Evolutionary conservation across 352 stramenopile genomes (phyloP).

Genomic region (Peronospora tabacina): DNA sequence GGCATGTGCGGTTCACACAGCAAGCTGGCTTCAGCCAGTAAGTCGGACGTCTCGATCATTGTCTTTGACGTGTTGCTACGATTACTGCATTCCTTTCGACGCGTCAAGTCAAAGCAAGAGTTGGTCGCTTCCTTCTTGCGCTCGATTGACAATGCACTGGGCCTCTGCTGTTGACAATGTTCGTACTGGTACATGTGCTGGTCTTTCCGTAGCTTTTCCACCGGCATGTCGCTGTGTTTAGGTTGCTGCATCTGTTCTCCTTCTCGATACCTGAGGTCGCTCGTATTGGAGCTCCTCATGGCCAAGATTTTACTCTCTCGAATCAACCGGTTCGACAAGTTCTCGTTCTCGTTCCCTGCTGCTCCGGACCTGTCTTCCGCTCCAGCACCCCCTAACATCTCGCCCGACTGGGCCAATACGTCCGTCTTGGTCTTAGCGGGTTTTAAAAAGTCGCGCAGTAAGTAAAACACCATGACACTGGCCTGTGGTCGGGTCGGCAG

Average conservation of each 20-base stretch:
- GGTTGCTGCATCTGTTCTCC: slow-evolving; percentile 17
- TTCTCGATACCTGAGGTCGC: slow-evolving; percentile 8
- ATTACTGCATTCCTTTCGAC: background rate
- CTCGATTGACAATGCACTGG: slow-evolving; percentile 2
- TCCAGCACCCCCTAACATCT: slow-evolving; percentile 10
- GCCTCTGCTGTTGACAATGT: slow-evolving; percentile 5
- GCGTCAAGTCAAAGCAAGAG: background rate
- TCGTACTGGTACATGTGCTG: slow-evolving; percentile 11
- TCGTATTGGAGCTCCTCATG: slow-evolving; percentile 35
- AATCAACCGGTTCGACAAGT: slow-evolving; percentile 33
- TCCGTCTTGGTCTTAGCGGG: slow-evolving; percentile 31
- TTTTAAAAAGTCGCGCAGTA: slow-evolving; percentile 70
- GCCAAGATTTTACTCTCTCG: slow-evolving; percentile 67
- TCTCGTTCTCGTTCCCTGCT: slow-evolving; percentile 23
- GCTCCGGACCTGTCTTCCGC: background rate
- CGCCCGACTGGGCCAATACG: slow-evolving; percentile 14
- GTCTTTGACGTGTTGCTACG: slow-evolving; percentile 14
- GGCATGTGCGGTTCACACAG: slow-evolving; percentile 24
- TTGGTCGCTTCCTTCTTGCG: slow-evolving; percentile 4
- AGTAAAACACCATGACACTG: slow-evolving; percentile 54
- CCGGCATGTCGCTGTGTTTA: slow-evolving; percentile 11
- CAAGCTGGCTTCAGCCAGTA: slow-evolving; percentile 14
- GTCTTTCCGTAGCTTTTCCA: slow-evolving; percentile 10
- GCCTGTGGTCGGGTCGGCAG: slow-evolving; percentile 42
- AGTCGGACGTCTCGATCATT: slow-evolving; percentile 21